Evolutionary conservation across 257 asterid genomes (phyloP), one percentile per base, ranked within the genome.

Genomic region (Solanum bukasovii): DNA sequence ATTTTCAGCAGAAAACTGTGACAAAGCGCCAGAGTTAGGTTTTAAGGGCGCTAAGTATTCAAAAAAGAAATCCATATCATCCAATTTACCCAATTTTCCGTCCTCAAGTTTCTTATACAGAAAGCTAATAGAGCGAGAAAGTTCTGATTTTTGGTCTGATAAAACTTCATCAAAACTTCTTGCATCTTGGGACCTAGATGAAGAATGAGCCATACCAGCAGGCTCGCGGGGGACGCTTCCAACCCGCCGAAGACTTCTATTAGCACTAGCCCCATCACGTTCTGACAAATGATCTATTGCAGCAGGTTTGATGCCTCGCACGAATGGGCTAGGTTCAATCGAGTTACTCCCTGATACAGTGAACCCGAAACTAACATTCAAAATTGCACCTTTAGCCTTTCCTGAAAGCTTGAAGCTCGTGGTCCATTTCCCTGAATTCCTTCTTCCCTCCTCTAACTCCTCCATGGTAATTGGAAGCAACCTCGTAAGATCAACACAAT

Each of bases 291-390:
- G 86, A 87, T 88, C 89, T 27, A 72, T 38, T 63, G 72, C 72
- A n/a, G 87, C 85, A 52, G 29, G 89, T 72, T 86, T 90, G 83
- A 89, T 89, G 73, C 86, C 93, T 83, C 61, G 88, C 87, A 88
- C 88, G 84, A 90, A 89, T 89, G 85, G 90, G 88, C 90, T 94
- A 38, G 93, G 90, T 88, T 90, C 94, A 59, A 86, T 87, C n/a
- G 95, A 91, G 79, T 88, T 90, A 77, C 91, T 92, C 84, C 90
- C 94, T 90, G 85, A 81, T 56, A 93, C 37, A 49, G 95, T 93
- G 92, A 96, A 97, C n/a, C 98, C 96, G 74, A 97, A 93, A 92
- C 94, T 97, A 86, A 96, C 96, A 92, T 94, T 93, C 87, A 97
- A 88, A 31, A 84, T 44, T 9, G 99, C 98, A 81, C 96, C 98